These are phyloP conservation scores for Chrysoporthe deuterocubensis DNA, from an alignment of 2,329 filamentous ascomycete genomes.

Conservation along the genomic window DNA sequence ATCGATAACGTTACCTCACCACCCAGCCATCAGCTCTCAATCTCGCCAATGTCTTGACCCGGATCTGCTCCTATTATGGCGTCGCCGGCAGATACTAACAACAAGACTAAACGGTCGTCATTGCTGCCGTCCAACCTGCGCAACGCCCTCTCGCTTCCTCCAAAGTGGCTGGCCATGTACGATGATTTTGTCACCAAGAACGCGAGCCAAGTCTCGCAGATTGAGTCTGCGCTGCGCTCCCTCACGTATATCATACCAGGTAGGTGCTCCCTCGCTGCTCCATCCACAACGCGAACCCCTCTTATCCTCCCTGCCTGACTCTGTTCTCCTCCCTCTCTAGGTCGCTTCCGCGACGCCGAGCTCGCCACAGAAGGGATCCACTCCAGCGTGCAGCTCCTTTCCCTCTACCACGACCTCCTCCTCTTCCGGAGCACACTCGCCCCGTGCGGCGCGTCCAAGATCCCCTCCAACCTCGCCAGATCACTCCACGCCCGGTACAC, in stretches of 20 bases:
- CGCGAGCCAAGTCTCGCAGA: constrained; percentile 88
- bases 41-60: constrained; percentile 18
- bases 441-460: constrained; percentile 52
- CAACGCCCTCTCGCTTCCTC: constrained; percentile 60
- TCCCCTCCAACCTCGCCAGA: constrained; percentile 55
- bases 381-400: constrained; percentile 85
- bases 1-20: not conserved
- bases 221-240: constrained; percentile 90
- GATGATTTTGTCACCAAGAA: constrained; percentile 95
- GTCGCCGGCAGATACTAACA: constrained; percentile 27
- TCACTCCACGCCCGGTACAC: constrained; percentile 69
- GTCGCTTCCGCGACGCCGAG: constrained; percentile 88
- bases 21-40: not conserved
- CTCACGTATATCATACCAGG: constrained; percentile 95
- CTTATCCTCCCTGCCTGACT: not conserved
- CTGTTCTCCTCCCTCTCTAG: constrained; percentile 42
- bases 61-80: constrained; percentile 19
- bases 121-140: constrained; percentile 37
- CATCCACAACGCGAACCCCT: constrained; percentile 20
- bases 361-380: constrained; percentile 92
- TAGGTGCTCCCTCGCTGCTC: constrained; percentile 37
- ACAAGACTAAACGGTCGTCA: constrained; percentile 25
- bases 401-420: constrained; percentile 89
- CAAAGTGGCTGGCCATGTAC: constrained; percentile 73
- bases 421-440: constrained; percentile 64